phyloP scores from a whole-genome alignment of 1,139 yeast genomes.

The Zygosaccharomyces sapae region DNA sequence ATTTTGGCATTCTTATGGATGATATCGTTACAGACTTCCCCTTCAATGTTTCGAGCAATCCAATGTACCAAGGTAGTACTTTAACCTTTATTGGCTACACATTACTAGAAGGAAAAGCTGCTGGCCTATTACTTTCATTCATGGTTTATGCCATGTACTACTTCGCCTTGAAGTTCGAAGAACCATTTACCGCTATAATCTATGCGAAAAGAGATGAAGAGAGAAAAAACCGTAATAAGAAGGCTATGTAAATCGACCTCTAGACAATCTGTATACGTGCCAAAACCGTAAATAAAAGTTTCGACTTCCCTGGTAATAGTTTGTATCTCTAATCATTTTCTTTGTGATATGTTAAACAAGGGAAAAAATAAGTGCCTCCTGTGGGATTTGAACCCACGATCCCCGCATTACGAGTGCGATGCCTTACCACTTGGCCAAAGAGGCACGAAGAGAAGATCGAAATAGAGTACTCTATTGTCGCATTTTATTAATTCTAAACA shows the following conservation, averaged over 20 bases:
- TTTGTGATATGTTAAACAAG: too few relatives aligned
- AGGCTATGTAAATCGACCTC: not conserved
- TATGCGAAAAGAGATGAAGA: constrained; percentile 61
- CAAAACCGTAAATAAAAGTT: not conserved
- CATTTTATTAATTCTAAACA: too few relatives aligned
- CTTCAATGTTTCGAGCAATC: constrained; percentile 83
- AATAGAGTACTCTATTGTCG: too few relatives aligned
- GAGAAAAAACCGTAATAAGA: constrained; percentile 18
- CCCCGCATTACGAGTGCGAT: constrained; percentile 66
- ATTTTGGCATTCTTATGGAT: constrained; percentile 91
- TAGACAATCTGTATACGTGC: not conserved
- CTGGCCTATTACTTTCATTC: constrained; percentile 69
- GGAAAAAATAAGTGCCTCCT: too few relatives aligned
- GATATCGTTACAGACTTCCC: constrained; percentile 92
- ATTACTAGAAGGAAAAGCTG: constrained; percentile 82
- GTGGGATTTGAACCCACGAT: constrained; percentile 59
- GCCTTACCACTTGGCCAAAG: constrained; percentile 64
- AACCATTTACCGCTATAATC: constrained; percentile 90
- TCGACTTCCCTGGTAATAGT: too few relatives aligned
- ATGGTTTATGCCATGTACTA: constrained; percentile 78
- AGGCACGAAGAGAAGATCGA: constrained; percentile 15
- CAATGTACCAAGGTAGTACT: constrained; percentile 94
- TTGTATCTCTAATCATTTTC: too few relatives aligned
- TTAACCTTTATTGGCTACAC: constrained; percentile 89
- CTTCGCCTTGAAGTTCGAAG: constrained; percentile 83